These are phyloP conservation scores for Rostrohypoxylon terebratum DNA, from an alignment of 495 filamentous ascomycete genomes.

Conservation along the genomic window DNA sequence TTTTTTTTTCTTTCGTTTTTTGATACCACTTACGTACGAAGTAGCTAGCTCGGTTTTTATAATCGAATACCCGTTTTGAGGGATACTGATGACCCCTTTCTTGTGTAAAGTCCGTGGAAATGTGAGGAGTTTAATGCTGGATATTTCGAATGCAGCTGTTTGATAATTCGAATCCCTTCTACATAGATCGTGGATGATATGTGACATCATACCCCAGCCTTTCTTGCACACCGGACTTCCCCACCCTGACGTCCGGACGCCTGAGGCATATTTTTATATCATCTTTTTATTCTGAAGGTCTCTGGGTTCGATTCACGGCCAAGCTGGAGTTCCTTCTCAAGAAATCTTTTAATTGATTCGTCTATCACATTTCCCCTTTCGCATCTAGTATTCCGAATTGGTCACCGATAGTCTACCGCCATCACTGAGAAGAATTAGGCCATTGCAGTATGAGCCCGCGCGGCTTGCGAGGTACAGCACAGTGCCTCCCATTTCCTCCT, in stretches of 20 bases:
- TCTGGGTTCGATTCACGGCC: too few relatives aligned
- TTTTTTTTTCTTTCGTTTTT: constrained; percentile 5
- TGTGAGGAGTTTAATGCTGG: too few relatives aligned
- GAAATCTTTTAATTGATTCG: neutral
- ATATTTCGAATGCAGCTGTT: neutral
- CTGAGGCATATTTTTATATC: too few relatives aligned
- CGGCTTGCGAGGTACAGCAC: constrained; percentile 68
- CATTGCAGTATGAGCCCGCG: constrained; percentile 70
- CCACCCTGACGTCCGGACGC: too few relatives aligned
- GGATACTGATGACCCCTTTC: neutral
- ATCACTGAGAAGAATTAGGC: constrained; percentile 64
- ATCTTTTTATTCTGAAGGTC: too few relatives aligned
- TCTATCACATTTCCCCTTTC: neutral
- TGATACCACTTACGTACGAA: constrained; percentile 9
- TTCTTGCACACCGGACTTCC: too few relatives aligned
- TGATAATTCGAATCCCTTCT: too few relatives aligned
- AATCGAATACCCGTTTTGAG: constrained; percentile 12
- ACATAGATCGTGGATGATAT: too few relatives aligned
- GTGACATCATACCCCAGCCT: too few relatives aligned
- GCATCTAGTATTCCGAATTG: constrained; percentile 15
- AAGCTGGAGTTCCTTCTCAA: too few relatives aligned
- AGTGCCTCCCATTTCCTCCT: constrained; percentile 69
- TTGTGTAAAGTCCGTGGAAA: neutral
- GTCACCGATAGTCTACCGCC: constrained; percentile 65
- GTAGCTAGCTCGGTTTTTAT: constrained; percentile 4